These are phyloP conservation scores for Aegilops bicornis DNA, from an alignment of 176 grass and related monocot species.

Conservation along the genomic window DNA sequence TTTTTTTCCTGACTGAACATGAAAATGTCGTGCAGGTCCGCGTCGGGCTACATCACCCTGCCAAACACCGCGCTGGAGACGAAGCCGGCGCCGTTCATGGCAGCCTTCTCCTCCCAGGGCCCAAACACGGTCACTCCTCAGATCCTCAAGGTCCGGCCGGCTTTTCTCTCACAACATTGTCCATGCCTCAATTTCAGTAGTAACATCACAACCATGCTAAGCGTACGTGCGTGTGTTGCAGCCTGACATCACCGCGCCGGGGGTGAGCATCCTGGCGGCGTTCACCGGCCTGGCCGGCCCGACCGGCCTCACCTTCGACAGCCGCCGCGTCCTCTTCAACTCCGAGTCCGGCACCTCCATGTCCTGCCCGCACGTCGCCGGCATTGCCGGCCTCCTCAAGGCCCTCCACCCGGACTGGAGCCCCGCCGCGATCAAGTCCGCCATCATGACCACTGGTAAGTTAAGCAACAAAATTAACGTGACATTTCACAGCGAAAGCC, in stretches of 20 bases:
- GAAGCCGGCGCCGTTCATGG: conserved; percentile 86
- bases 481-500: no score
- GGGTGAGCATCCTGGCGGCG: conserved; percentile 80
- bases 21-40: conserved; percentile 11
- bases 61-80: conserved; percentile 58
- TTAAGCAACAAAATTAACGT: no score
- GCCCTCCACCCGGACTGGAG: conserved; percentile 73
- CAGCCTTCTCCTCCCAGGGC: conserved; percentile 83
- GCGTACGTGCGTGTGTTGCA: neutral
- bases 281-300: conserved; percentile 54
- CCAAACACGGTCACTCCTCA: conserved; percentile 74
- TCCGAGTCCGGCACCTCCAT: conserved; percentile 93
- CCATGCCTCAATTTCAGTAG: neutral
- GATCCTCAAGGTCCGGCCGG: conserved; percentile 75
- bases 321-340: conserved; percentile 81
- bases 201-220: no score
- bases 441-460: conserved; percentile 66
- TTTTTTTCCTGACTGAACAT: neutral
- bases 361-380: conserved; percentile 88
- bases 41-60: conserved; percentile 52
- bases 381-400: conserved; percentile 79
- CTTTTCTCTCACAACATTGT: neutral
- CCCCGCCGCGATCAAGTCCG: conserved; percentile 86
- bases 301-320: conserved; percentile 67
- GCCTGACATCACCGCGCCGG: conserved; percentile 97